Conservation (phyloP, 2,329 filamentous ascomycete genomes). For the Podosphaera leucotricha region DNA sequence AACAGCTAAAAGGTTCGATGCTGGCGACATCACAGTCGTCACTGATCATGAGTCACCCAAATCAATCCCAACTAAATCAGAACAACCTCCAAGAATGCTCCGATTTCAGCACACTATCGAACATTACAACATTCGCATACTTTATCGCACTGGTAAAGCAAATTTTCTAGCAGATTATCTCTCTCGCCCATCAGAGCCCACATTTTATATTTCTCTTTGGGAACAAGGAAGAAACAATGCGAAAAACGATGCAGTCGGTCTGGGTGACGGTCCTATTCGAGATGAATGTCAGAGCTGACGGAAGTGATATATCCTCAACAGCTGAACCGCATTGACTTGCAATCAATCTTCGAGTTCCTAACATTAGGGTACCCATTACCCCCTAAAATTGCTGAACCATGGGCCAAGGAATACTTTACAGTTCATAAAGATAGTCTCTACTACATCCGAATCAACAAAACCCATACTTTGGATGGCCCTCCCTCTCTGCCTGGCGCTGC, state of each 20-base stretch:
- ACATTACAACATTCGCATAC: background rate
- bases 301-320: background rate
- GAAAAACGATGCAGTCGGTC: too few species aligned
- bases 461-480: background rate
- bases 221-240: too few species aligned
- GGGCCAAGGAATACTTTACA: background rate
- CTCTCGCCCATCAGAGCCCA: background rate
- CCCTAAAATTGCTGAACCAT: background rate
- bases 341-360: background rate
- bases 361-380: background rate
- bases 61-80: background rate
- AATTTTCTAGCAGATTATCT: background rate
- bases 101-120: background rate
- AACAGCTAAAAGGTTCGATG: background rate
- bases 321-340: background rate
- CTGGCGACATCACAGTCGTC: background rate
- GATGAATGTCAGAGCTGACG: too few species aligned
- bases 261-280: too few species aligned
- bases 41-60: background rate
- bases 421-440: background rate
- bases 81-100: background rate
- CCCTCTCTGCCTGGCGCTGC: background rate
- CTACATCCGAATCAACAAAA: background rate
- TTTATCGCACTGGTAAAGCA: background rate
- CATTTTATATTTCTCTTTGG: too few species aligned